A percentile compares a stretch with the other conserved stretches of the same genome.
Evolutionary conservation across 2,329 filamentous ascomycete species (phyloP).

Genomic region (Hypoxylon sp.): DNA sequence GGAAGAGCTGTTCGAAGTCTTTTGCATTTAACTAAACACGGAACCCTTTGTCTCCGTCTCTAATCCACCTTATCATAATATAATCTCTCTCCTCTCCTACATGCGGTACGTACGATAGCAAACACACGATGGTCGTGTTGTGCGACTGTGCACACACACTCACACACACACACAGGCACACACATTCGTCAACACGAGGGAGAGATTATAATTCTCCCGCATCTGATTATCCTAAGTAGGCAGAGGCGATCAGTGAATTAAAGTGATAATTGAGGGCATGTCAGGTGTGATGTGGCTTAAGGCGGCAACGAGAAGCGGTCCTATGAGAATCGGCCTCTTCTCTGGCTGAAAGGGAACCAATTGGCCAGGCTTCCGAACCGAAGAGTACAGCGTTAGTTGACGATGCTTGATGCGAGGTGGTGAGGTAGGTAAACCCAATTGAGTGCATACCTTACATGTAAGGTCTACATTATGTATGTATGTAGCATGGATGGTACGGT

Average conservation of each 20-base stretch:
- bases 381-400: constrained; percentile 33
- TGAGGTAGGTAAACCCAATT: constrained; percentile 5
- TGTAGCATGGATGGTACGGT: background rate
- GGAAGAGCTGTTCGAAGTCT: constrained; percentile 22
- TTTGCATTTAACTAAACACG: background rate
- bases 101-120: constrained; percentile 33
- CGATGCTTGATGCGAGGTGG: constrained; percentile 38
- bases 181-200: constrained; percentile 37
- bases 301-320: constrained; percentile 47
- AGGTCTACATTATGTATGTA: background rate
- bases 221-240: constrained; percentile 44
- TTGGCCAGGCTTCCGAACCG: constrained; percentile 42
- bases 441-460: constrained; percentile 10
- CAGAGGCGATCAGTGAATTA: constrained; percentile 39
- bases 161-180: constrained; percentile 7
- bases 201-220: constrained; percentile 17
- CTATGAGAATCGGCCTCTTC: constrained; percentile 36
- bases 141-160: constrained; percentile 34
- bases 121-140: constrained; percentile 40
- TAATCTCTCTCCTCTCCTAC: constrained; percentile 8
- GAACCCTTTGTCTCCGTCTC: background rate
- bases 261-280: constrained; percentile 39
- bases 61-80: constrained; percentile 3
- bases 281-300: constrained; percentile 48
- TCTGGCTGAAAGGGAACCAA: constrained; percentile 43